phyloP scores from a whole-genome alignment of 2,329 filamentous ascomycete genomes.

The Neoarthrinium moseri region DNA sequence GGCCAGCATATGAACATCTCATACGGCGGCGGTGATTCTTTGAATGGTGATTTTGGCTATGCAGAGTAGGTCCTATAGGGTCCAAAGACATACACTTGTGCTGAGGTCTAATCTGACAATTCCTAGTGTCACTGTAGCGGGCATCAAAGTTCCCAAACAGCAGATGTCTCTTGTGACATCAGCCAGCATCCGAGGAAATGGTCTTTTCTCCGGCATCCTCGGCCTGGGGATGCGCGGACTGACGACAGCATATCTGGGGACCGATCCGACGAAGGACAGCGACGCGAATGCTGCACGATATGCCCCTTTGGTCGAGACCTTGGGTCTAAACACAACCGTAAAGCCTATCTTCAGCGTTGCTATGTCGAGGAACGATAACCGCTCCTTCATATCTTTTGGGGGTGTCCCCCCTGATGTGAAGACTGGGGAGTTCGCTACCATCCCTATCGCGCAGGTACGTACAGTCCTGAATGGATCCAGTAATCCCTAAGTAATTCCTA shows the following conservation, averaged over 20 bases:
- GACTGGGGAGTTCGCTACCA: conserved; percentile 23
- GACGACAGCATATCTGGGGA: conserved; percentile 24
- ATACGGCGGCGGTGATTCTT: conserved; percentile 24
- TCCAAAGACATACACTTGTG: background rate
- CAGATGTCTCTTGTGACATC: conserved; percentile 28
- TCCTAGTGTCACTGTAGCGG: conserved; percentile 25
- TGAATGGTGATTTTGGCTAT: conserved; percentile 29
- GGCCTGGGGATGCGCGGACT: conserved; percentile 29
- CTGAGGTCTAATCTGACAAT: background rate
- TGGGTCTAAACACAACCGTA: conserved; percentile 18
- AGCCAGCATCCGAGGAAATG: conserved; percentile 28
- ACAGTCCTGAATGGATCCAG: background rate
- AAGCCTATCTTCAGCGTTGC: conserved; percentile 28
- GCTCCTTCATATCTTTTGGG: conserved; percentile 30
- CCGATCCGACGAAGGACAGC: conserved; percentile 17
- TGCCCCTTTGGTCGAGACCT: conserved; percentile 26
- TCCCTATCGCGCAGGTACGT: conserved; percentile 25
- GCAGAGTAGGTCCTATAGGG: conserved; percentile 20
- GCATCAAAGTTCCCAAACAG: conserved; percentile 26
- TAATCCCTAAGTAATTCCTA: background rate
- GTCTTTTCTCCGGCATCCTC: conserved; percentile 29
- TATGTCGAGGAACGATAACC: conserved; percentile 27
- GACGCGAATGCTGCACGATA: conserved; percentile 21
- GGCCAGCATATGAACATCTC: conserved; percentile 28
- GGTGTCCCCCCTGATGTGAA: conserved; percentile 28